Evolutionary conservation across 805 yeast genomes (phyloP), one percentile per base, ranked within the genome.

Genomic region (Phaffomyces antillensis): DNA sequence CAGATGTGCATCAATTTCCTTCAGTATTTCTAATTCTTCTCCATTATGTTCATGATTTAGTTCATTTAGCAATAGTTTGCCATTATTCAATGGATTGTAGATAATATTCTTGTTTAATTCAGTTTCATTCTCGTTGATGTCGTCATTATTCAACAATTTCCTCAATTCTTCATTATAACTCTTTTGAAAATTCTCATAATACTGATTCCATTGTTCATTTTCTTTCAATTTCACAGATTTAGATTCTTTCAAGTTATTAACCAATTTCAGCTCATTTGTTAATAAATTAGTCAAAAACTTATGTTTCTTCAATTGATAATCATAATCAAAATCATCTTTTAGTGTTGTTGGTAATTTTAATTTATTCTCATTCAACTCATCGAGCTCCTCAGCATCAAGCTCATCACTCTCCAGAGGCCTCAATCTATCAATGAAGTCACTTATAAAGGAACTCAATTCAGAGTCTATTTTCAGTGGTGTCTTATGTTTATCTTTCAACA

Each of bases 181-280:
- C 28, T 31, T 43, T 12, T 47, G 42, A 42, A 48, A 58, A 1
- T 53, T 42, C 4, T 36, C n/a, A 1, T 51, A 45, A 20, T 46
- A 51, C 26, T 43, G 42, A 8, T 36, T 26, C 36, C 53, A n/a
- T 7, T 42, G 45, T 12, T 39, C 43, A n/a, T 43, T 28, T 7
- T 54, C 49, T 8, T 26, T 33, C 12, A 39, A 40, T 15, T 55
- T 56, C 6, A 39, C 30, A 1, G 33, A 37, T 11, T 49, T 26
- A 1, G 53, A 25, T 16, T 46, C 48, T 20, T 50, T 47, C 13
- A 58, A 30, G 1, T 34, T 41, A 1, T 52, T 45, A 2, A 55
- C 45, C n/a, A 53, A 35, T 23, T 51, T 44, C 18, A 48, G 9
- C 32, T 58, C 61, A 38, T 49, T 52, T 4, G 56, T 47, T 7